Evolutionary conservation across 768 basidiomycete species (phyloP).

Genomic region (Mycena vulgaris): DNA sequence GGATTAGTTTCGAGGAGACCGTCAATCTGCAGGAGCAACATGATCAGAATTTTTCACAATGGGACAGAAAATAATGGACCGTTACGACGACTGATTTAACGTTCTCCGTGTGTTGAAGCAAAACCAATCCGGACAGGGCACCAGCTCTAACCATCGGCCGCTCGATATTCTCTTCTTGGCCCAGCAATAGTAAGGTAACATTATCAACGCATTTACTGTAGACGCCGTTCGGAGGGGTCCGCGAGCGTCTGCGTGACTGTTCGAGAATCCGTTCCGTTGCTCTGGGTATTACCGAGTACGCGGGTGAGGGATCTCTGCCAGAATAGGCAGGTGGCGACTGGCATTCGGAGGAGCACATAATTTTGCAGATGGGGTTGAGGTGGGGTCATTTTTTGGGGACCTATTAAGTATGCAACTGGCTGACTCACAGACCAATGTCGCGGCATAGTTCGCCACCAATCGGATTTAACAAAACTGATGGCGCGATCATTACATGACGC

Average conservation of each 20-base stretch:
- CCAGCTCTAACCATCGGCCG: neutral
- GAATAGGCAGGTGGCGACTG: slow-evolving; percentile 1
- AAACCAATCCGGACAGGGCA: neutral
- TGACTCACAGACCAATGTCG: neutral
- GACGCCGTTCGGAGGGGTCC: neutral
- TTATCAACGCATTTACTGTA: neutral
- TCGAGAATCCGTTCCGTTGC: slow-evolving; percentile 1
- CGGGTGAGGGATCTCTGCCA: neutral
- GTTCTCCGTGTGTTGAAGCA: slow-evolving; percentile 2
- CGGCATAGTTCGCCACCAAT: neutral
- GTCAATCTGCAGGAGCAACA: neutral
- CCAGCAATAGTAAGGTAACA: slow-evolving; percentile 1
- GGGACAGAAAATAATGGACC: neutral
- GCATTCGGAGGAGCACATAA: slow-evolving; percentile 1
- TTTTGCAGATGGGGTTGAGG: neutral
- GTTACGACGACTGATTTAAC: slow-evolving; percentile 15
- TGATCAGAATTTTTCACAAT: neutral
- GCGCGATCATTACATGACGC: neutral
- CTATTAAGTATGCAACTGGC: neutral
- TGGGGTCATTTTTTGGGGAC: neutral
- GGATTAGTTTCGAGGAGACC: slow-evolving; percentile 8
- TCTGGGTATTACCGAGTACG: neutral
- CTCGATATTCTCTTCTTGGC: slow-evolving; percentile 8
- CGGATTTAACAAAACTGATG: neutral
- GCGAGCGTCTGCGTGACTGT: neutral